These are phyloP conservation scores for Podaxis carcinomalis DNA, from an alignment of 768 basidiomycete genomes.

Conservation along the genomic window DNA sequence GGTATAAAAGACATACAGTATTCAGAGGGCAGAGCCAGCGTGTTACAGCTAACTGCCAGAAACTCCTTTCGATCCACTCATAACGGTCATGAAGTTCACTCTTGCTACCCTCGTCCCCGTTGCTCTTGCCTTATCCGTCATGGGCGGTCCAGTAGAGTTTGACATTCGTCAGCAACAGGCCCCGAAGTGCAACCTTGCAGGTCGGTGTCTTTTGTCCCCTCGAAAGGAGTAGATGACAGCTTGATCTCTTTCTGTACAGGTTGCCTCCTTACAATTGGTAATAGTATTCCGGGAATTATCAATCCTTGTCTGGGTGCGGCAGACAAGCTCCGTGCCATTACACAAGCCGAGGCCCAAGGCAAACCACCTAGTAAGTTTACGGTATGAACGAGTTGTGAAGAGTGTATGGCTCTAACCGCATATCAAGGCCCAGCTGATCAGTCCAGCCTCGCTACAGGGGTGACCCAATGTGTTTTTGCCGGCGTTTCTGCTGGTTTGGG, in stretches of 20 bases:
- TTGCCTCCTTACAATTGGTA: background rate
- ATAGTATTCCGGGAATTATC: background rate
- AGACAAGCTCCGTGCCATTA: background rate
- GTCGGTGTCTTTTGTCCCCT: background rate
- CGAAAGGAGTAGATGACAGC: background rate
- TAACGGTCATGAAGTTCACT: background rate
- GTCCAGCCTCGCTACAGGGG: background rate
- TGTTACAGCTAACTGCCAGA: background rate
- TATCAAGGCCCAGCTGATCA: background rate
- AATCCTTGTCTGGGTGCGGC: background rate
- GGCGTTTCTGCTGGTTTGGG: background rate
- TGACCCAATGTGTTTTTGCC: background rate
- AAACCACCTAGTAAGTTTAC: background rate
- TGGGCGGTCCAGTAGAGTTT: background rate
- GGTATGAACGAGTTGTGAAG: background rate
- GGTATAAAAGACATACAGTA: background rate
- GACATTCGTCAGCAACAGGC: background rate
- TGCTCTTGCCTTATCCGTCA: background rate
- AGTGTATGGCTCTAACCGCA: background rate
- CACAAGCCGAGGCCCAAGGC: background rate
- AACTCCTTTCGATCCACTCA: background rate
- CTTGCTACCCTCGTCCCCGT: background rate
- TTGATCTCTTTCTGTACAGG: background rate
- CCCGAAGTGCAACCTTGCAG: background rate
- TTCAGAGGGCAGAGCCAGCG: background rate